phyloP scores from a whole-genome alignment of 176 grass and related monocot genomes.

The Triticum timopheevii region DNA sequence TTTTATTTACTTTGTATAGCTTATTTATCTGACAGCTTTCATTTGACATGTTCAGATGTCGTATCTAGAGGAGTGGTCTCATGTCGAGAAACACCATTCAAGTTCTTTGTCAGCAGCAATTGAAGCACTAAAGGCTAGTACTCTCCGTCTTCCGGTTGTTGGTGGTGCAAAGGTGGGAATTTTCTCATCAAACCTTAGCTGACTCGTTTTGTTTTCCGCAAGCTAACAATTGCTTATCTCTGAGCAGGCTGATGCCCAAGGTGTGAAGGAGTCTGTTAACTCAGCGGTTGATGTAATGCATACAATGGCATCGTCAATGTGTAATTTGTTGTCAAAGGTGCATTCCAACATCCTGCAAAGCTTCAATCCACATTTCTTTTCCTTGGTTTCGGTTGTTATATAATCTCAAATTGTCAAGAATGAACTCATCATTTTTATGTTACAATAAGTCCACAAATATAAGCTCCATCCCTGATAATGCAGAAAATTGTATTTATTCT shows the following conservation, averaged over 20 bases:
- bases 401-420: conserved; percentile 3
- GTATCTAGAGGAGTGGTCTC: conserved; percentile 80
- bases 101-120: conserved; percentile 78
- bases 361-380: not conserved
- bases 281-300: conserved; percentile 80
- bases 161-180: conserved; percentile 84
- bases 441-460: not conserved
- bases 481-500: not conserved
- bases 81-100: conserved; percentile 78
- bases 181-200: conserved; percentile 13
- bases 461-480: not conserved
- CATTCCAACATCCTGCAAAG: not conserved
- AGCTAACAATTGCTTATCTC: conserved; percentile 23
- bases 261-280: conserved; percentile 84
- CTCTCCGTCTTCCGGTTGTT: conserved; percentile 90
- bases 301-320: conserved; percentile 76
- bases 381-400: conserved; percentile 8
- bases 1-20: conserved; percentile 11
- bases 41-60: conserved; percentile 62
- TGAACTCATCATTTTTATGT: not conserved
- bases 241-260: conserved; percentile 71
- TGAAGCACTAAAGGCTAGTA: conserved; percentile 92
- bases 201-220: conserved; percentile 16
- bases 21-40: conserved; percentile 28
- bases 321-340: conserved; percentile 81